These are phyloP conservation scores for Alnus rubra DNA, from an alignment of 306 rosid genomes.

Conservation along the genomic window DNA sequence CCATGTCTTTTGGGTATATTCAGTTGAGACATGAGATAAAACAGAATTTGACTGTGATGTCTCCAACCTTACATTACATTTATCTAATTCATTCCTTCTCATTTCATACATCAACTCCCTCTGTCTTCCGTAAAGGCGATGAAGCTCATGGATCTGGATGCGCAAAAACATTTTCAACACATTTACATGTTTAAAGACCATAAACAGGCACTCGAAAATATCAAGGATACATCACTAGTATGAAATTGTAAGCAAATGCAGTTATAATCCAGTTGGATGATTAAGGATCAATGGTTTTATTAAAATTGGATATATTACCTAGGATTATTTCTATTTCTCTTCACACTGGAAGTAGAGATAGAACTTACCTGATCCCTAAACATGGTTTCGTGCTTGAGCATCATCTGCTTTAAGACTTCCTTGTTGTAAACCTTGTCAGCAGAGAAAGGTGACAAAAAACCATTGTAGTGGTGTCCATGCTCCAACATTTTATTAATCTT, in stretches of 20 bases:
- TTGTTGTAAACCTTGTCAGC: conserved; percentile 37
- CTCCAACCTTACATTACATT: conserved; percentile 35
- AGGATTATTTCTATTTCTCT: not conserved
- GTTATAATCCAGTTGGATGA: not conserved
- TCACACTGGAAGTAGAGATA: not conserved
- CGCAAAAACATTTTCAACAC: conserved; percentile 7
- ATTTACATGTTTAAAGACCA: conserved; percentile 6
- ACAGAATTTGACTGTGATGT: conserved; percentile 42
- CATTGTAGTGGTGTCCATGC: conserved; percentile 24
- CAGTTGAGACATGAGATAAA: conserved; percentile 33
- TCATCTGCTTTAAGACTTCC: conserved; percentile 59
- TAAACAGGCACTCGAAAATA: conserved; percentile 18
- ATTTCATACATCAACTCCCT: conserved; percentile 67
- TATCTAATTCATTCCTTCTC: conserved; percentile 42
- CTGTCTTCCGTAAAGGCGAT: conserved; percentile 75
- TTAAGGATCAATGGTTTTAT: not conserved
- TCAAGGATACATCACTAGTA: conserved; percentile 5
- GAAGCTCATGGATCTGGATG: conserved; percentile 80
- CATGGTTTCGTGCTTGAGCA: conserved; percentile 63
- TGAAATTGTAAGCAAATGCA: not conserved
- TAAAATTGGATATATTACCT: not conserved
- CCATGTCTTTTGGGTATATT: conserved; percentile 31
- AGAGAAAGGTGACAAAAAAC: conserved; percentile 29
- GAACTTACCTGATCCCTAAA: conserved; percentile 66
- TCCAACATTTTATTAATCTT: conserved; percentile 27